Base-by-base conservation (phyloP, 352 stramenopile species). In the Halophytophthora polymorphica region DNA sequence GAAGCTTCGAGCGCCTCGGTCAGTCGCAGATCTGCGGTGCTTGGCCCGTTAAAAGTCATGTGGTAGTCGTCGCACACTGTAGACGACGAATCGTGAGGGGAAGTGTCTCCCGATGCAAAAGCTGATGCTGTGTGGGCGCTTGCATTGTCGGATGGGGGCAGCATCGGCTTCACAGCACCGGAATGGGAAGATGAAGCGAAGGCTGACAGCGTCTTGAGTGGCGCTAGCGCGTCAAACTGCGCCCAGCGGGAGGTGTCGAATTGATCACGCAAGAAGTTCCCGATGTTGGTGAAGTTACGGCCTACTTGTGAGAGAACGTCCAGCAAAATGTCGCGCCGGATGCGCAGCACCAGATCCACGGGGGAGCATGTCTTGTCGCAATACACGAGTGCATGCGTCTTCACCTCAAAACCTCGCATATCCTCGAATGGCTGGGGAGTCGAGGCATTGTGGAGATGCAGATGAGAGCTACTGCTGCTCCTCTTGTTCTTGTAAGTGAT, bases 241-340 rank as follows among this genome's bases (percentile, higher is more conserved):
- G 70, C 77, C 83, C 77, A 90, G 6, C 81, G 65, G 23, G 65
- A 77, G 25, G 84, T 58, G 40, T 91, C 83, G 28, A 92, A 84
- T 15, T 90, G 78, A 49, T 92, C 83, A 1, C 79, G 78, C 44
- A 94, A 46, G 41, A 94, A 90, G 15, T 84, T 88, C 5, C 74
- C 79, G 18, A 94, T 87, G 66, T 92, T 94, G 44, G 79, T 86
- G 50, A 94, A 94, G 55, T 94, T 92, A 15, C 83, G 77, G 1
- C 83, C 83, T 2, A 92, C 83, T 53, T 94, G 83, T 3, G 82
- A 91, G 4, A 94, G 64, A 19, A 94, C 72, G 48, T 94, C 82
- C 11, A 94, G 60, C 12, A 94, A 66, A 22, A 94, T 85, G 35
- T 94, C 83, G 0, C 81, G 75, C 3, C 82, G 81, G 29, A 94